phyloP scores from a whole-genome alignment of 2,329 filamentous ascomycete species.

The Fusarium robinianum region DNA sequence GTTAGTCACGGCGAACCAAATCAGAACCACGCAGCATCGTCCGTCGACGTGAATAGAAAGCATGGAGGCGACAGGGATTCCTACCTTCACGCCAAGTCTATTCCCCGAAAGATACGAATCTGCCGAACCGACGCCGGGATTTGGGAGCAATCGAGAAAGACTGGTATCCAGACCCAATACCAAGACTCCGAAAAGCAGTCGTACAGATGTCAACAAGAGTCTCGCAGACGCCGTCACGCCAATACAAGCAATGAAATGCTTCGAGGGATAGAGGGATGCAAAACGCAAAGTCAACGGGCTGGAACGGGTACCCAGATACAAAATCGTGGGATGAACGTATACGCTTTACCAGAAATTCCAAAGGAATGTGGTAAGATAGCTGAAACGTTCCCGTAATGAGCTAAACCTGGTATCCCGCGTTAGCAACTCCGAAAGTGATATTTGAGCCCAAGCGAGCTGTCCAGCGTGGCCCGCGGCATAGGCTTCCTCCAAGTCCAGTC shows the following conservation, averaged over 20 bases:
- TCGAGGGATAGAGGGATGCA: constrained; percentile 31
- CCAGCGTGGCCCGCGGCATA: background rate
- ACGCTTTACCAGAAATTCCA: constrained; percentile 46
- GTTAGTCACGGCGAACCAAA: constrained; percentile 12
- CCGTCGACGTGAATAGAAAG: too few species aligned
- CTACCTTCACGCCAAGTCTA: constrained; percentile 38
- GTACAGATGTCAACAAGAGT: constrained; percentile 43
- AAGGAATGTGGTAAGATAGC: constrained; percentile 48
- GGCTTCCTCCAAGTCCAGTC: background rate
- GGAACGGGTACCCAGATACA: constrained; percentile 32
- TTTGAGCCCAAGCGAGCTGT: background rate
- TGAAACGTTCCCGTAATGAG: constrained; percentile 48
- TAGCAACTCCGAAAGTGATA: constrained; percentile 21
- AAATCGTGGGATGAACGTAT: constrained; percentile 38
- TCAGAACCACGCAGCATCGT: background rate
- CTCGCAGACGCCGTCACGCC: constrained; percentile 49
- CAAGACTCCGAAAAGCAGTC: constrained; percentile 46
- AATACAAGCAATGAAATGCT: constrained; percentile 42
- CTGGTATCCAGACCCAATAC: constrained; percentile 44
- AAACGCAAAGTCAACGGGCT: constrained; percentile 37
- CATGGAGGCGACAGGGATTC: background rate
- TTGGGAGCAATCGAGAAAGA: constrained; percentile 43
- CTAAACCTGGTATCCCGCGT: constrained; percentile 43
- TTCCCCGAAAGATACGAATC: constrained; percentile 36
- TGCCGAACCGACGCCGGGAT: constrained; percentile 37